Evolutionary conservation across 2,329 filamentous ascomycete species (phyloP), one percentile per base, ranked within the genome.

Genomic region (Aspergillus jensenii): DNA sequence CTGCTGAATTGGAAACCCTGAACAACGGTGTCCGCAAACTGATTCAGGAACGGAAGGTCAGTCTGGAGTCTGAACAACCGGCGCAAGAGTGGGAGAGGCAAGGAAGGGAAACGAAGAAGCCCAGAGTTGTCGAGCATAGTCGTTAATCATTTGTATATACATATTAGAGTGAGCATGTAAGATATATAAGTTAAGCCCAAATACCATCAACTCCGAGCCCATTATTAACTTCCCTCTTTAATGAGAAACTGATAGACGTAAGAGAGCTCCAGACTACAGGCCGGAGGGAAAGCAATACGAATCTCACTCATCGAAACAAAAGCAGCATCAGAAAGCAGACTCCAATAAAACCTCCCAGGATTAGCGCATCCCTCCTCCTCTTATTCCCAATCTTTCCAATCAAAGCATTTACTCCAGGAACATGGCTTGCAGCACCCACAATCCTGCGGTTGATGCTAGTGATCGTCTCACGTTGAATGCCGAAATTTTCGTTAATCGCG

Each of bases 361-460:
- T 96, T 65, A 99, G 88, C 31, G 93, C 93, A 76, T 99, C 95
- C 67, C 95, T 87, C 74, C 93, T 87, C 84, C 96, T 96, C 81
- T 96, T 96, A 58, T 91, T 88, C 52, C 93, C 93, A 76, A 99
- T 99, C 77, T 91, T 89, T 52, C 87, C 87, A 67, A 99, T 98
- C 70, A 99, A 79, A 52, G 87, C 87, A 76, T 98, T 99, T 67
- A 99, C 87, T 1, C 95, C 95, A 0, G 95, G 95, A 15, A 99
- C 89, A 72, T 96, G 90, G 70, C 90, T 91, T 40, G 93, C 95
- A 27, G 93, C 93, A 35, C 89, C 82, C 4, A 91, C 92, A 74
- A 99, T 98, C 62, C 93, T 84, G 61, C 93, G 82, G 74, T 97
- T 96, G 70, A 99, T 93, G 74, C 85, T 96, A 45, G 88, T 85